These are phyloP conservation scores for Harringtonia lauricola DNA, from an alignment of 2,329 filamentous ascomycete species.

Conservation along the genomic window DNA sequence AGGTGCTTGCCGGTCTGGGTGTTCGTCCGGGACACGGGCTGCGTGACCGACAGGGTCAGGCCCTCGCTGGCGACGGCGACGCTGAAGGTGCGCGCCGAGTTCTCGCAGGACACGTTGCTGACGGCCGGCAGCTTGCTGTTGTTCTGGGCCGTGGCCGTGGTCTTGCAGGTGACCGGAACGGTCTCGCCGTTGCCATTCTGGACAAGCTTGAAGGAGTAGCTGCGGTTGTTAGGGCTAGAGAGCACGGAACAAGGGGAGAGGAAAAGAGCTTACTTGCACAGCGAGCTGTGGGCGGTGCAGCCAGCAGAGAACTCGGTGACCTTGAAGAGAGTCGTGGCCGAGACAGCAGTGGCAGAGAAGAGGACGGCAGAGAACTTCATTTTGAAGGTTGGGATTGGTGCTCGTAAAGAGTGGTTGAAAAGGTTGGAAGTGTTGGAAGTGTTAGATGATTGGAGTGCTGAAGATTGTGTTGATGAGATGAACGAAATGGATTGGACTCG, in stretches of 20 bases:
- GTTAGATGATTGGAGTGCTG: neutral
- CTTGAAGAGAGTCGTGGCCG: neutral
- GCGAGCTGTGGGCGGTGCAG: constrained; percentile 1
- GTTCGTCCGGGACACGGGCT: neutral
- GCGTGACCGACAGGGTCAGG: neutral
- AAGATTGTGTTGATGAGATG: too few species aligned
- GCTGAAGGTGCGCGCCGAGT: constrained; percentile 2
- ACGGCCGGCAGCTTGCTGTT: neutral
- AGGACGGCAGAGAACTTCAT: constrained; percentile 1
- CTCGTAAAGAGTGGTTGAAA: neutral
- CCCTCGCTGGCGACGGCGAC: neutral
- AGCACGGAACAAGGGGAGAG: too few species aligned
- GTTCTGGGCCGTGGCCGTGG: neutral
- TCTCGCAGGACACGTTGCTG: neutral
- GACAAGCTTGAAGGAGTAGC: neutral
- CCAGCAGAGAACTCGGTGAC: neutral
- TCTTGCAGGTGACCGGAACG: neutral
- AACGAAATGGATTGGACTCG: too few species aligned
- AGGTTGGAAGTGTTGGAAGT: neutral
- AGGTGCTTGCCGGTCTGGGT: neutral
- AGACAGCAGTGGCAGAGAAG: neutral
- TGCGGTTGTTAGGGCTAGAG: neutral
- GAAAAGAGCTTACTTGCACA: neutral
- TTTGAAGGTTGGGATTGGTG: neutral
- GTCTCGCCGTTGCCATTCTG: neutral